A percentile compares a stretch with the other conserved stretches of the same genome.
phyloP scores from a whole-genome alignment of 306 rosid species.

The Malus sylvestris region DNA sequence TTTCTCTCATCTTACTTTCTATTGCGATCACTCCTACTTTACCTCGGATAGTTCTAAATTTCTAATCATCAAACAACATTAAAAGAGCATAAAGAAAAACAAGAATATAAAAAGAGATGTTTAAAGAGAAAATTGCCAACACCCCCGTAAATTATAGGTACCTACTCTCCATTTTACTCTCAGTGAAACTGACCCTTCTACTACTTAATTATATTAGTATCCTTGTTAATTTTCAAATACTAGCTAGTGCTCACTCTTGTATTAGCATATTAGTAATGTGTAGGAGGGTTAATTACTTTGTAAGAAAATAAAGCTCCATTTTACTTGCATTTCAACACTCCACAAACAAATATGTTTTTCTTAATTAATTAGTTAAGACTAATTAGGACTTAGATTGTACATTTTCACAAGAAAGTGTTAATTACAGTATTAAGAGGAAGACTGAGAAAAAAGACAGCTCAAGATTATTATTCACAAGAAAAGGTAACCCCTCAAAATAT shows the following conservation, averaged over 20 bases:
- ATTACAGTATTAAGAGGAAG: not conserved
- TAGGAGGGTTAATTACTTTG: not conserved
- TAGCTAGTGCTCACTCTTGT: not conserved
- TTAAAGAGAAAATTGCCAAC: no score
- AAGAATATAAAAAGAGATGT: not conserved
- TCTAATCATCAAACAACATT: not conserved
- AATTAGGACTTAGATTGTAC: not conserved
- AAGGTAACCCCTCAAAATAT: not conserved
- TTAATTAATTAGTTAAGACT: not conserved
- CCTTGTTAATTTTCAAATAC: no score
- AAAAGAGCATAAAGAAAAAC: no score
- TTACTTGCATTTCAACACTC: not conserved
- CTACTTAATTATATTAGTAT: not conserved
- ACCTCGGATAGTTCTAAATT: no score
- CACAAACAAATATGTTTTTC: not conserved
- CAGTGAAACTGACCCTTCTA: constrained; percentile 3
- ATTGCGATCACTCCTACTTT: no score
- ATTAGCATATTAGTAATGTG: not conserved
- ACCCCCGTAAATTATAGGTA: no score
- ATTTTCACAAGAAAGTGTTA: not conserved
- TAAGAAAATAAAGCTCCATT: not conserved
- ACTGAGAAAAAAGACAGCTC: not conserved
- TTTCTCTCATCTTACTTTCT: no score
- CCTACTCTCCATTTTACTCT: not conserved
- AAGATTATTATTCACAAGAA: not conserved